A percentile compares a stretch with the other conserved stretches of the same genome.
Conservation (phyloP, 2,329 filamentous ascomycete species). For the Cytospora paraplurivora region DNA sequence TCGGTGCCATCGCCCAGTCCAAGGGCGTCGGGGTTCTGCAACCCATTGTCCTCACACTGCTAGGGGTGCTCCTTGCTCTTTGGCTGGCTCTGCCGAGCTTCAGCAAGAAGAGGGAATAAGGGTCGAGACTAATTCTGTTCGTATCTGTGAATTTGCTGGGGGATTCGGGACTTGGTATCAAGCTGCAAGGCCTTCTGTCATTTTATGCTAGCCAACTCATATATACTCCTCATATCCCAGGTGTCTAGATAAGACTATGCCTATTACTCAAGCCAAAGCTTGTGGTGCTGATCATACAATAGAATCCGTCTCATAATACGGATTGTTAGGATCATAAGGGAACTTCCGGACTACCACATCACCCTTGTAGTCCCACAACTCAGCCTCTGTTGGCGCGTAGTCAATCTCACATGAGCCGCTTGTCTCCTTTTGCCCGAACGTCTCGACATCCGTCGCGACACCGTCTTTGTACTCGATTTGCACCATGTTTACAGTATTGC, state of each 20-base stretch:
- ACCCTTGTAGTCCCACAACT: constrained; percentile 37
- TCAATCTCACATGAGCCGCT: constrained; percentile 35
- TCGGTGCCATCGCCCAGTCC: constrained; percentile 64
- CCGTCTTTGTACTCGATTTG: constrained; percentile 42
- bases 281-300: constrained; percentile 29
- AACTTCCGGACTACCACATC: constrained; percentile 43
- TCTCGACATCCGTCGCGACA: constrained; percentile 34
- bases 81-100: constrained; percentile 51
- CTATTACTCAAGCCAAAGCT: too few relatives aligned
- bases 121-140: constrained; percentile 23
- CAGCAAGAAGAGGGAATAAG: constrained; percentile 43
- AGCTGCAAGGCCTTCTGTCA: too few relatives aligned
- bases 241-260: too few relatives aligned
- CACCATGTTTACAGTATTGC: constrained; percentile 44
- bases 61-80: constrained; percentile 46
- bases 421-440: constrained; percentile 37
- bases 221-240: too few relatives aligned
- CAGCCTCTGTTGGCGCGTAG: constrained; percentile 33
- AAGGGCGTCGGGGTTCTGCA: constrained; percentile 59
- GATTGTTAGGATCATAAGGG: constrained; percentile 41
- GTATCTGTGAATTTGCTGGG: too few relatives aligned
- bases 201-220: too few relatives aligned
- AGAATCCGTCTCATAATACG: constrained; percentile 38
- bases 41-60: constrained; percentile 55
- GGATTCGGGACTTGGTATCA: too few relatives aligned